phyloP scores from a whole-genome alignment of 106 monocot species.

The Allium sativum region DNA sequence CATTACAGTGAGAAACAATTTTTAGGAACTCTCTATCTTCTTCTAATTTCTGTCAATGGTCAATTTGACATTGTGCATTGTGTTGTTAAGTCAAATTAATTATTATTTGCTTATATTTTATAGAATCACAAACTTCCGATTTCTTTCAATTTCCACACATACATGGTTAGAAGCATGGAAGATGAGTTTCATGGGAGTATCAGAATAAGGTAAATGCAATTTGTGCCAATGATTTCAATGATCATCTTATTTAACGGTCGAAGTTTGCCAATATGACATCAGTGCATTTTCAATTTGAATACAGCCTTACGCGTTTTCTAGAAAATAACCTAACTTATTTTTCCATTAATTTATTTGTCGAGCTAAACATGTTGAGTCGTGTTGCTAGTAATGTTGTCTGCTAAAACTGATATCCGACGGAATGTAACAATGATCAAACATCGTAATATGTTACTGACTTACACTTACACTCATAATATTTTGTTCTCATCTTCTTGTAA shows the following conservation, averaged over 20 bases:
- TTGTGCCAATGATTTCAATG: background rate
- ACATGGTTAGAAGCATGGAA: conserved; percentile 94
- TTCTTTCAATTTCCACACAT: conserved; percentile 81
- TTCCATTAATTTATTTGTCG: too few relatives aligned
- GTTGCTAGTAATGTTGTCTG: too few relatives aligned
- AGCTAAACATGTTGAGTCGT: too few relatives aligned
- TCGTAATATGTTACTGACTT: too few relatives aligned
- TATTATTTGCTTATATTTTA: conserved; percentile 12
- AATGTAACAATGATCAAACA: too few relatives aligned
- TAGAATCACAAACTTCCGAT: conserved; percentile 83
- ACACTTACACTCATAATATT: too few relatives aligned
- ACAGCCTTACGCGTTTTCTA: too few relatives aligned
- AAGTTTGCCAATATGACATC: background rate
- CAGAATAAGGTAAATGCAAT: conserved; percentile 57
- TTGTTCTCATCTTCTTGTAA: too few relatives aligned
- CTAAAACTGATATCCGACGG: too few relatives aligned
- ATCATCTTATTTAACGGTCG: background rate
- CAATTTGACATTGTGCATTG: too few relatives aligned
- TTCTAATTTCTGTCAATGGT: too few relatives aligned
- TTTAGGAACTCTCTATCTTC: background rate
- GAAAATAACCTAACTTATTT: too few relatives aligned
- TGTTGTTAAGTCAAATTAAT: background rate
- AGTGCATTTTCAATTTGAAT: conserved; percentile 2
- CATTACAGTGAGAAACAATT: conserved; percentile 44
- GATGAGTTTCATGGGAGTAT: conserved; percentile 79